Conservation (phyloP, 257 asterid genomes). For the Solanum paucissectum region DNA sequence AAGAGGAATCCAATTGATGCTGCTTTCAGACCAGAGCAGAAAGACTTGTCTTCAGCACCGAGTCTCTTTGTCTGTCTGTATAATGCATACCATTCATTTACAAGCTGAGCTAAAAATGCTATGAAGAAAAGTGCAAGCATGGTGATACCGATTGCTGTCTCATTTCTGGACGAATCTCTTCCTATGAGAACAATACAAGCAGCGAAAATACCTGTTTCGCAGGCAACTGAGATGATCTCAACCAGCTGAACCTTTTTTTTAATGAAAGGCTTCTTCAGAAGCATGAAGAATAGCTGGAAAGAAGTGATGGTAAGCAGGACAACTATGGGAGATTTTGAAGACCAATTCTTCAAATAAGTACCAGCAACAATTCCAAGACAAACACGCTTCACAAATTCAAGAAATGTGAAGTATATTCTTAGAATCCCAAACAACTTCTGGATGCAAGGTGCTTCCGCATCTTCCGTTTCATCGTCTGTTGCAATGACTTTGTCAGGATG, state of each 20-base stretch:
- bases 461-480: slow-evolving; percentile 86
- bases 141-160: slow-evolving; percentile 44
- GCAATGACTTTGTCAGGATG: slow-evolving; percentile 49
- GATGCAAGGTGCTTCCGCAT: slow-evolving; percentile 83
- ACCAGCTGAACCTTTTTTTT: slow-evolving; percentile 76
- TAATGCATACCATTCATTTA: slow-evolving; percentile 50
- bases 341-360: slow-evolving; percentile 43
- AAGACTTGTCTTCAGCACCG: slow-evolving; percentile 18
- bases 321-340: slow-evolving; percentile 40
- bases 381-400: slow-evolving; percentile 50
- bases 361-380: slow-evolving; percentile 62
- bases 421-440: slow-evolving; percentile 82
- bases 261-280: slow-evolving; percentile 89
- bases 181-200: slow-evolving; percentile 40
- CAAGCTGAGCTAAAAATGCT: slow-evolving; percentile 35
- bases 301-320: slow-evolving; percentile 48
- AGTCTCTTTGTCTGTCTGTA: slow-evolving; percentile 49
- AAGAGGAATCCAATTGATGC: slow-evolving; percentile 49
- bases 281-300: slow-evolving; percentile 84
- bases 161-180: slow-evolving; percentile 23
- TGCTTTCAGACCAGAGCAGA: slow-evolving; percentile 47
- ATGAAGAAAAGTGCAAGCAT: slow-evolving; percentile 49
- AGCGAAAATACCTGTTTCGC: slow-evolving; percentile 47
- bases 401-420: slow-evolving; percentile 71
- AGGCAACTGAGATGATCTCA: slow-evolving; percentile 57